Evolutionary conservation across 2,329 filamentous ascomycete genomes (phyloP), one percentile per base, ranked within the genome.

Genomic region (Chaetomiaceae sp.): DNA sequence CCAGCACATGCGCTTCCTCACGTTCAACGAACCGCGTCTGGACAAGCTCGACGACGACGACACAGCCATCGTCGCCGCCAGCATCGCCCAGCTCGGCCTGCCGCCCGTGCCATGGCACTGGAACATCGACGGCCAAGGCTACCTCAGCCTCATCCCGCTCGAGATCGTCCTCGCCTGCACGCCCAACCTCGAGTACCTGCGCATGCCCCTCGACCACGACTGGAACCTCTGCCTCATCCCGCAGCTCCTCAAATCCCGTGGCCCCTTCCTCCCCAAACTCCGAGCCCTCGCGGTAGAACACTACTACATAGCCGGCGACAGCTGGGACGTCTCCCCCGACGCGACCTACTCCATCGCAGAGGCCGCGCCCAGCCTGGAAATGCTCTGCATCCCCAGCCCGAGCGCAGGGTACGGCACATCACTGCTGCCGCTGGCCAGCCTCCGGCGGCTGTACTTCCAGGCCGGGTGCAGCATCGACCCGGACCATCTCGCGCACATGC

Each of bases 131-230:
- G 40, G 40, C 23, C 40, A 49, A 3, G n/a, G 8, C 3, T 8
- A 42, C 3, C 44, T 38, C 29, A 29, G 34, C 25, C 53, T 43
- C 9, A 11, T 51, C 1, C 20, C 40, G 14, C 29, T 51, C 42
- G 47, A 55, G n/a, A 34, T 55, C 11, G 34, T 46, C 36, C 47
- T 55, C 42, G 12, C 36, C 27, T 29, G 38, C 27, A 47, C 53
- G 4, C 53, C 20, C 3, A 51, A 51, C 42, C 53, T 55, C 20
- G 36, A 43, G 12, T 31, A 27, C 43, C 53, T 55, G 27, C 27
- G 22, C 2, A 2, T 55, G 9, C 22, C 37, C 1, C 47, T 51
- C 23, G 47, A 51, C 36, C 38, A 36, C 34, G 34, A 47, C 27
- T 50, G 42, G 40, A 12, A 37, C 19, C 36, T 47, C 17, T 23